Evolutionary conservation across 352 stramenopile genomes (phyloP).

Genomic region (Pythium insidiosum): DNA sequence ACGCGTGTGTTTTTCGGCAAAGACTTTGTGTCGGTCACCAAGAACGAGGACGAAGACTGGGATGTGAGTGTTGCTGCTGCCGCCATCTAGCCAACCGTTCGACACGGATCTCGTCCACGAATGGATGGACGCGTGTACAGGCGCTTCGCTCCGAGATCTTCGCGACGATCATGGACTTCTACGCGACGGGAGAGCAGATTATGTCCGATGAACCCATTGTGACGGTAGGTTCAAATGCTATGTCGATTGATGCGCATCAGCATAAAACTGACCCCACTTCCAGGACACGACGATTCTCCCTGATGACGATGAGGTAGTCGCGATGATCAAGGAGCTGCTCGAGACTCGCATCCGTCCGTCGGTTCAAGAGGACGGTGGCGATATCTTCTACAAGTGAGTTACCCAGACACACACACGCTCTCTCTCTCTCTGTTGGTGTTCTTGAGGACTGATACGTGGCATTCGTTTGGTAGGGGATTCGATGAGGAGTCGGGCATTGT

Average conservation of each 20-base stretch:
- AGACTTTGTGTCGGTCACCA: conserved; percentile 98
- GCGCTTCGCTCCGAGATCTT: conserved; percentile 91
- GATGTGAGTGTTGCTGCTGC: conserved; percentile 41
- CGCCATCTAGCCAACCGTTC: not conserved
- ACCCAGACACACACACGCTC: no score
- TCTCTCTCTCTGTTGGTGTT: no score
- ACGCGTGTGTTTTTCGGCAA: conserved; percentile 96
- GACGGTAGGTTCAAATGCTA: no score
- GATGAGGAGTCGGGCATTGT: conserved; percentile 92
- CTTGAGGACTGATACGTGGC: no score
- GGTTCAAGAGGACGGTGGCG: conserved; percentile 98
- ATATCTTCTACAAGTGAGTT: conserved; percentile 94
- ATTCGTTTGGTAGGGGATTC: conserved; percentile 87
- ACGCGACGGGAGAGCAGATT: conserved; percentile 81
- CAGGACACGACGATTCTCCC: conserved; percentile 93
- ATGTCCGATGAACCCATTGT: conserved; percentile 85
- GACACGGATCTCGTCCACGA: not conserved
- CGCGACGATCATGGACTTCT: conserved; percentile 97
- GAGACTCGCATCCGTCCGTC: conserved; percentile 97
- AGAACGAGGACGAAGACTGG: conserved; percentile 92
- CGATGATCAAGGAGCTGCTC: conserved; percentile 99
- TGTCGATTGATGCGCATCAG: conserved; percentile 1
- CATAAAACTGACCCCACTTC: not conserved
- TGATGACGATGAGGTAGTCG: conserved; percentile 97
- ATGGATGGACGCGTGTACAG: conserved; percentile 17